Evolutionary conservation across 176 grass and related monocot species (phyloP).

Genomic region (Elaeis guineensis): DNA sequence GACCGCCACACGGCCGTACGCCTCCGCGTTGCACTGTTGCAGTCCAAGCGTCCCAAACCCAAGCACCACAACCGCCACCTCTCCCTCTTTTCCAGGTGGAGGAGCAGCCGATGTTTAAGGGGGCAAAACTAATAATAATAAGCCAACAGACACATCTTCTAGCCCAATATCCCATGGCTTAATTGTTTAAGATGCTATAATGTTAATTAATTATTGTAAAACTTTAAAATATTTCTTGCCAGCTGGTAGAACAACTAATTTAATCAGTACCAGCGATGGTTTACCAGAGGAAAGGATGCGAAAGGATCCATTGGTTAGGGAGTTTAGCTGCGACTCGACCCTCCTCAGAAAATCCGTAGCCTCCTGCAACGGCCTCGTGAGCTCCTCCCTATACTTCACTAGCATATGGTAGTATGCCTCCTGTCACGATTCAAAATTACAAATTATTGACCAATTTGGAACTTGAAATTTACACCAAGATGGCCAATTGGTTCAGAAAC

Average conservation of each 20-base stretch:
- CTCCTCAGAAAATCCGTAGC: constrained; percentile 87
- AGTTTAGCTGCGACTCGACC: constrained; percentile 83
- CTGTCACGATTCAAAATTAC: constrained; percentile 16
- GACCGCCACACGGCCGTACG: constrained; percentile 84
- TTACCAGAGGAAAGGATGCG: constrained; percentile 82
- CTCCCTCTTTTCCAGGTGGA: constrained; percentile 42
- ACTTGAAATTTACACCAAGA: no score
- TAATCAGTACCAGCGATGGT: no score
- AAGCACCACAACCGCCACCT: background rate
- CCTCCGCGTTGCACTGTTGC: constrained; percentile 54
- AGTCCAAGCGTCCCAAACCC: constrained; percentile 16
- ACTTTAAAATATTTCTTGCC: background rate
- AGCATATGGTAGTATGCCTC: constrained; percentile 99
- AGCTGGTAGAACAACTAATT: background rate
- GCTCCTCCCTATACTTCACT: constrained; percentile 93
- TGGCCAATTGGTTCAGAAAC: no score
- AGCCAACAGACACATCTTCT: constrained; percentile 18
- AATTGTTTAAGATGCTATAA: no score
- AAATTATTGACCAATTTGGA: no score
- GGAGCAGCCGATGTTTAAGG: constrained; percentile 4
- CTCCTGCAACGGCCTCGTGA: constrained; percentile 86
- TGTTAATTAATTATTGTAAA: background rate
- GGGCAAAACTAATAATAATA: constrained; percentile 3
- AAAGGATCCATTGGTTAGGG: constrained; percentile 72
- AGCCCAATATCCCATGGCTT: background rate